Evolutionary conservation across 371 early-diverging fungal genomes (phyloP).

Genomic region (Globomyces sp.): DNA sequence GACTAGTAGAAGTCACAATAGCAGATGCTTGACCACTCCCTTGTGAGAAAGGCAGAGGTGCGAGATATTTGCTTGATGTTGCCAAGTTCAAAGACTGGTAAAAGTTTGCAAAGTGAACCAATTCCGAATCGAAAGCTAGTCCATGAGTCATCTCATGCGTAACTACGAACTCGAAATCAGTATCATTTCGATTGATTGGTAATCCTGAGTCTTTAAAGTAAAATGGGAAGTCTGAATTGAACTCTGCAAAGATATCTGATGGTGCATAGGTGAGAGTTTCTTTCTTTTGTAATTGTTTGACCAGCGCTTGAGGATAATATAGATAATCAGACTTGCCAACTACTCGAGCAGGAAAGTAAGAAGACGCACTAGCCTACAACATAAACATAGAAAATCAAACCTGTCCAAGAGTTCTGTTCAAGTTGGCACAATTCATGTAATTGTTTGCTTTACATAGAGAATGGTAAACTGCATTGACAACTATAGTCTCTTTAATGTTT

Average conservation of each 20-base stretch:
- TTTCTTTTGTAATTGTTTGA: constrained; percentile 52
- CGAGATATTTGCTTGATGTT: constrained; percentile 23
- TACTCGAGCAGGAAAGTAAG: constrained; percentile 47
- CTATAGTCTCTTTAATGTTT: constrained; percentile 42
- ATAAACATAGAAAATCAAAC: too few species aligned
- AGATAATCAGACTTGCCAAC: constrained; percentile 43
- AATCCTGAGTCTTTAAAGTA: constrained; percentile 39
- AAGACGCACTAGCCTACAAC: constrained; percentile 24
- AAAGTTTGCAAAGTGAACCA: constrained; percentile 25
- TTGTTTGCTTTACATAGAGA: constrained; percentile 44
- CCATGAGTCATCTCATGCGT: constrained; percentile 66
- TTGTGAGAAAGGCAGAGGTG: constrained; percentile 27
- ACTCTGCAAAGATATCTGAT: constrained; percentile 61
- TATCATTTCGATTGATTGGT: constrained; percentile 45
- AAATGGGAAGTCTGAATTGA: constrained; percentile 56
- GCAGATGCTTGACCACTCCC: constrained; percentile 21
- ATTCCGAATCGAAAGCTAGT: constrained; percentile 56
- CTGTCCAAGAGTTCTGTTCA: too few species aligned
- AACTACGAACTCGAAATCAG: constrained; percentile 59
- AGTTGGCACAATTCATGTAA: too few species aligned
- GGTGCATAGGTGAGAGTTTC: constrained; percentile 30
- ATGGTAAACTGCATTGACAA: constrained; percentile 55
- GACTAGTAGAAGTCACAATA: constrained; percentile 22
- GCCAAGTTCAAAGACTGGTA: constrained; percentile 15
- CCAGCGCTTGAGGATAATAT: constrained; percentile 65